Evolutionary conservation across 139 green algal genomes (phyloP), one percentile per base, ranked within the genome.

Genomic region (Chlorella sp.): DNA sequence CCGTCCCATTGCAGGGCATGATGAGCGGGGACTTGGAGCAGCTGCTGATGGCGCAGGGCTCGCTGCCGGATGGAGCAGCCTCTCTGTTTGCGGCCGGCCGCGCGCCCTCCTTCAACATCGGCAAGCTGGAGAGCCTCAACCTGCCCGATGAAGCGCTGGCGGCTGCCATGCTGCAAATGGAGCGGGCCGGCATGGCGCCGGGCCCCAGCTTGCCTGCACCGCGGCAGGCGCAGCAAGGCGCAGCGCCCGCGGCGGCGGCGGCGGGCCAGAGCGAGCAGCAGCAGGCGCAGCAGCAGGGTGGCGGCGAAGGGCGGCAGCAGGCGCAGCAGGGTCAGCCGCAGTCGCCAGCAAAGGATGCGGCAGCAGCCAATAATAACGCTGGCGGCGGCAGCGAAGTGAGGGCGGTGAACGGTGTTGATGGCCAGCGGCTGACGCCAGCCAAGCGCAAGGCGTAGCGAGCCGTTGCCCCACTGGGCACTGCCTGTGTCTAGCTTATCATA

Each of bases 91-190:
- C 55, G 51, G 38, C 26, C 74, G 23, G 4, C 11, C 55, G 88
- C 28, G 56, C 76, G 11, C 78, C 71, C 64, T 89, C 75, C 75
- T 78, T 93, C 74, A 71, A 81, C 81, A 83, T 92, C 4, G 75
- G 86, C 79, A 93, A 93, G 74, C 78, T 92, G 39, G 89, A 91
- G 60, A 88, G 78, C 72, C 74, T 93, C 74, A 89, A 93, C 75
- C 56, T 82, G 56, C 57, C 75, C 5, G 75, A 82, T 12, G 75
- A 82, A 4, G 36, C 70, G 75, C 63, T 82, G 75, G 56, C 56
- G 57, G 75, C 75, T 0, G 75, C 75, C 11, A 55, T 82, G 5
- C 25, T 44, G 75, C 57, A 71, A 25, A 70, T 82, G 75, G 75
- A 82, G 56, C 34, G 68, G 18, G 68, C 32, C 7, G 68, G 68